Evolutionary conservation across 768 basidiomycete genomes (phyloP).

Genomic region (Pleurotus tuoliensis): DNA sequence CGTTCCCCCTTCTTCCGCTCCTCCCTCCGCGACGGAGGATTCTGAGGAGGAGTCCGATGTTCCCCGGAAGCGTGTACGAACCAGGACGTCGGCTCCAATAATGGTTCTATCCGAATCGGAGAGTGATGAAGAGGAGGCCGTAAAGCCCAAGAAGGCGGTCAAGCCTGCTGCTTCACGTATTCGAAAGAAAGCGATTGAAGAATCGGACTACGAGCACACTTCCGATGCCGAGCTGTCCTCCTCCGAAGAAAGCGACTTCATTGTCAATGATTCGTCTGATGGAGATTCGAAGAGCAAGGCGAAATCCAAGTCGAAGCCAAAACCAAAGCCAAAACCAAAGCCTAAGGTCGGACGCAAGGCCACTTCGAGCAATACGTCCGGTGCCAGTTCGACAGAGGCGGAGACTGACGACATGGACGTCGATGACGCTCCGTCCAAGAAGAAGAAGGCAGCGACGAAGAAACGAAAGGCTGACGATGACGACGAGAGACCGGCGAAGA

Average conservation of each 20-base stretch:
- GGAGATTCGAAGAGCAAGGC: conserved; percentile 28
- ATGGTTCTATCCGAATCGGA: conserved; percentile 45
- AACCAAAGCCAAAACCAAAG: conserved; percentile 18
- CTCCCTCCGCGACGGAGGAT: conserved; percentile 24
- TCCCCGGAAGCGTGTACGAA: conserved; percentile 33
- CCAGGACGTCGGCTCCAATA: conserved; percentile 33
- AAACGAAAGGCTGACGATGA: conserved; percentile 32
- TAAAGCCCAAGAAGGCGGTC: conserved; percentile 19
- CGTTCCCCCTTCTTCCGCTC: conserved; percentile 6
- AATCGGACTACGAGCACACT: conserved; percentile 40
- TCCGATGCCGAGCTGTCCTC: conserved; percentile 30
- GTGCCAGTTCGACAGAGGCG: conserved; percentile 25
- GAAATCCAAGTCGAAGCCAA: conserved; percentile 25
- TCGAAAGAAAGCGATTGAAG: conserved; percentile 20
- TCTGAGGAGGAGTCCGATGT: conserved; percentile 36
- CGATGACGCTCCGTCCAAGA: conserved; percentile 36
- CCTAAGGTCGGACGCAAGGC: conserved; percentile 8
- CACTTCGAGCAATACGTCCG: conserved; percentile 17
- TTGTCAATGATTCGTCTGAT: conserved; percentile 27
- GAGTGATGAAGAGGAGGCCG: conserved; percentile 21
- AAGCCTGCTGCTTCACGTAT: conserved; percentile 13
- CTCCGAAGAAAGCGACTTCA: conserved; percentile 22
- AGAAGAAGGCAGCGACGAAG: conserved; percentile 35
- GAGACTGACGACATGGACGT: conserved; percentile 46
- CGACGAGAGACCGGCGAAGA: conserved; percentile 43